Conservation (phyloP, 2,329 filamentous ascomycete genomes). For the Penicillium sp. region DNA sequence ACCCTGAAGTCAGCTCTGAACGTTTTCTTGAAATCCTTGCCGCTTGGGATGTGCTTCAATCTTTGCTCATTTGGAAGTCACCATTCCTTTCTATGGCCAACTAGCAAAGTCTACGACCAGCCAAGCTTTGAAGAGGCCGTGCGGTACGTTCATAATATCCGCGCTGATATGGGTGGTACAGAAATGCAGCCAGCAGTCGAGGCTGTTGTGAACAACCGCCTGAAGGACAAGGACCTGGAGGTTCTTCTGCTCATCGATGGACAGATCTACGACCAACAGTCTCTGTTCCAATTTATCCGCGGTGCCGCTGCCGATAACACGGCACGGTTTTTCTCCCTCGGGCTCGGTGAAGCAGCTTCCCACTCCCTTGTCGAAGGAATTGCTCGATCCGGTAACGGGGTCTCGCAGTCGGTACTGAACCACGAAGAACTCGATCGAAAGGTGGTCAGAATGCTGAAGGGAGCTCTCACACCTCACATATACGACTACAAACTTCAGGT, state of each 20-base stretch:
- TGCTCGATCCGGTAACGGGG: constrained; percentile 55
- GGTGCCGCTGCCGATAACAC: constrained; percentile 39
- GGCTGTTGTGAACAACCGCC: constrained; percentile 46
- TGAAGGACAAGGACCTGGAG: constrained; percentile 47
- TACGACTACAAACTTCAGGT: constrained; percentile 61
- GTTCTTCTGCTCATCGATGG: constrained; percentile 57
- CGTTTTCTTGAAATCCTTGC: constrained; percentile 58
- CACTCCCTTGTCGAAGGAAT: constrained; percentile 57
- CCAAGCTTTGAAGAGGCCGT: constrained; percentile 45
- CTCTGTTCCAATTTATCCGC: constrained; percentile 49
- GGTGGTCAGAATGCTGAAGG: constrained; percentile 70
- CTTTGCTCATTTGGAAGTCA: constrained; percentile 55
- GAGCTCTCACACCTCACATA: constrained; percentile 62
- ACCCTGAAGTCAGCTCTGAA: constrained; percentile 50
- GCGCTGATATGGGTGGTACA: constrained; percentile 51
- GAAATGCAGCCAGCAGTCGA: constrained; percentile 49
- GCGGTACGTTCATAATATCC: constrained; percentile 41
- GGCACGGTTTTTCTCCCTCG: constrained; percentile 53
- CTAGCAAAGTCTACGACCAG: constrained; percentile 47
- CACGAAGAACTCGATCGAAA: constrained; percentile 65
- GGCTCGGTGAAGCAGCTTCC: constrained; percentile 53
- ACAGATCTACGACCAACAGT: constrained; percentile 48
- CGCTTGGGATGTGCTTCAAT: constrained; percentile 53
- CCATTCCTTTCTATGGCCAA: constrained; percentile 46
- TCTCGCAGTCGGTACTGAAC: constrained; percentile 58